These are phyloP conservation scores for Boletus reticulatus DNA, from an alignment of 768 basidiomycete species.

Conservation along the genomic window DNA sequence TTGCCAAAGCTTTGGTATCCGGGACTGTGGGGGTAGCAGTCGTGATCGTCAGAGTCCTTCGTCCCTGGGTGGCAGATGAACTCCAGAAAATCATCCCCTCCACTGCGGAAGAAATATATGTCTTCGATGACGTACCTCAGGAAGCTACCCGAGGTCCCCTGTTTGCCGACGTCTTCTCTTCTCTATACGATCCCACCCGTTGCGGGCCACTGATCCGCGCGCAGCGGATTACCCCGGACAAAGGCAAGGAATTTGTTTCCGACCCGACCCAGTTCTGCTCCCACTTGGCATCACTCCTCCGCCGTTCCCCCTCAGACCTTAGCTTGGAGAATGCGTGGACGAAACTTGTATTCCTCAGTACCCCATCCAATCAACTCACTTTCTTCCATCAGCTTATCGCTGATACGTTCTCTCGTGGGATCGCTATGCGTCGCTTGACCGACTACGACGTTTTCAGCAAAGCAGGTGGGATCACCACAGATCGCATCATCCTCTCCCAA, in stretches of 20 bases:
- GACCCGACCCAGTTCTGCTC: conserved; percentile 42
- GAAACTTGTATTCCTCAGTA: conserved; percentile 55
- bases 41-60: conserved; percentile 72
- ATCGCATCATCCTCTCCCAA: conserved; percentile 64
- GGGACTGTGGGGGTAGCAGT: conserved; percentile 54
- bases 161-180: conserved; percentile 69
- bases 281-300: conserved; percentile 34
- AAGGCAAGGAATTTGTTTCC: conserved; percentile 50
- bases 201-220: conserved; percentile 44
- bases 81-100: conserved; percentile 59
- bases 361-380: conserved; percentile 44
- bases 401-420: conserved; percentile 52
- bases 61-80: conserved; percentile 76
- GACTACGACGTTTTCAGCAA: conserved; percentile 77
- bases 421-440: conserved; percentile 60
- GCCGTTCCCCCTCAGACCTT: conserved; percentile 27
- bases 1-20: conserved; percentile 50
- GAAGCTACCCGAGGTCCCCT: conserved; percentile 60
- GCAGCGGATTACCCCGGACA: conserved; percentile 58
- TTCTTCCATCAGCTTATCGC: conserved; percentile 49
- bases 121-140: conserved; percentile 76
- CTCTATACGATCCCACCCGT: conserved; percentile 43
- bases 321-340: conserved; percentile 24
- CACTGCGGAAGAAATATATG: conserved; percentile 57
- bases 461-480: conserved; percentile 65